These are phyloP conservation scores for Podospora appendiculata DNA, from an alignment of 495 filamentous ascomycete species.

Conservation along the genomic window DNA sequence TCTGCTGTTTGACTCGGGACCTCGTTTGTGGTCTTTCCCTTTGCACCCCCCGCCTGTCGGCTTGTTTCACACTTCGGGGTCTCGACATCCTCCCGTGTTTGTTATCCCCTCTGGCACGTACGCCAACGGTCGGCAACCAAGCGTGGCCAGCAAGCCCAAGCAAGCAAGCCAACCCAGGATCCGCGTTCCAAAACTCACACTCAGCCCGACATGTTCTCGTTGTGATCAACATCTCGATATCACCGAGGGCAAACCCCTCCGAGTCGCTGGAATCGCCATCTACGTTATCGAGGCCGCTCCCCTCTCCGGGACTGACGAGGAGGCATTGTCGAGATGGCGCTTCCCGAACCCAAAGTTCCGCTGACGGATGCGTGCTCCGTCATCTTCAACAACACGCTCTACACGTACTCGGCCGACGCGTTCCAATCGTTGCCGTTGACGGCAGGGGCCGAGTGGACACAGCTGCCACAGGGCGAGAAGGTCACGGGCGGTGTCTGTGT, in stretches of 20 bases:
- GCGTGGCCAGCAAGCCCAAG: too few relatives aligned
- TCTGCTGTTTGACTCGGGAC: background rate
- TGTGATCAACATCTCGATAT: constrained; percentile 10
- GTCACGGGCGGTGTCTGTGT: constrained; percentile 77
- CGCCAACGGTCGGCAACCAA: too few relatives aligned
- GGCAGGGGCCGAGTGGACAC: constrained; percentile 62
- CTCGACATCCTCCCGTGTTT: too few relatives aligned
- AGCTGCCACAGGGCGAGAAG: constrained; percentile 52
- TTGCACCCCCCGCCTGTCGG: background rate
- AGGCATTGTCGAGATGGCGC: constrained; percentile 41
- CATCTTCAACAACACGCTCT: constrained; percentile 76
- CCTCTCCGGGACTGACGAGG: background rate
- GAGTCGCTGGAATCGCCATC: background rate
- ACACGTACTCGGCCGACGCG: constrained; percentile 67
- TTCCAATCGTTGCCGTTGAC: constrained; percentile 68
- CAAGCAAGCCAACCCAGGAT: background rate
- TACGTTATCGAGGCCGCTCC: background rate
- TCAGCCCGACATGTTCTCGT: constrained; percentile 14
- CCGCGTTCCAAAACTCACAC: background rate
- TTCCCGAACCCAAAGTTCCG: constrained; percentile 55
- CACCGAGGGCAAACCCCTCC: constrained; percentile 1
- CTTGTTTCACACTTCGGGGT: background rate
- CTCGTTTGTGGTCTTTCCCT: background rate
- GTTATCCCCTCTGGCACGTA: background rate
- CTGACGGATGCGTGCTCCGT: constrained; percentile 75